Percentiles rank a stretch among this genome's conserved stretches.
Evolutionary conservation across 768 basidiomycete genomes (phyloP).

Genomic region (Amyloporia xantha): DNA sequence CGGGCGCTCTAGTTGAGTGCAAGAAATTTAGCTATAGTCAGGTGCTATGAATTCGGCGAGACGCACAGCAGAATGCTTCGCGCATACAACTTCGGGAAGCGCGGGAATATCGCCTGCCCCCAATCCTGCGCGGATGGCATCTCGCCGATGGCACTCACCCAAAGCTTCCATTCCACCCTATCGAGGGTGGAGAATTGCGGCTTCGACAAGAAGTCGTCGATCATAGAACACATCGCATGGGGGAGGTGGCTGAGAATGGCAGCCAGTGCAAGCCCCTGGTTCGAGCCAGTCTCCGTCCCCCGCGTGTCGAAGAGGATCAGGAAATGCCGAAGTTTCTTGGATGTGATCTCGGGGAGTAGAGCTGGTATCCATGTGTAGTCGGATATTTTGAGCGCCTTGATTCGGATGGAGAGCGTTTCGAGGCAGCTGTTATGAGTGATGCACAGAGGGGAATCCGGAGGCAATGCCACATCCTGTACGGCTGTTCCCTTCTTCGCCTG

Average conservation of each 20-base stretch:
- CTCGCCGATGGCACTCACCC: background rate
- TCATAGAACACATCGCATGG: background rate
- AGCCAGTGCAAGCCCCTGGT: background rate
- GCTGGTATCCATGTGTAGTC: background rate
- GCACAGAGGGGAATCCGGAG: background rate
- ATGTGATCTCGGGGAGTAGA: background rate
- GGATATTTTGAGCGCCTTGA: background rate
- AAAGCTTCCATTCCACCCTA: background rate
- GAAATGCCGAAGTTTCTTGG: background rate
- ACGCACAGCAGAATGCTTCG: background rate
- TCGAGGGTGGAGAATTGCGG: background rate
- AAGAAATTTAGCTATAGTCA: no score
- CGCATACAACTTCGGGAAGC: background rate
- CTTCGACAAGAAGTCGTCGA: background rate
- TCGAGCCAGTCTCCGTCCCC: no score
- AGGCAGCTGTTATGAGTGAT: background rate
- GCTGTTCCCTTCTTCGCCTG: no score
- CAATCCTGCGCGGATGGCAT: background rate
- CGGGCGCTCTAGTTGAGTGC: no score
- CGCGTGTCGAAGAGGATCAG: background rate
- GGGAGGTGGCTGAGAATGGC: background rate
- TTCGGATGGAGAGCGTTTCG: background rate
- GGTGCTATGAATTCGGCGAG: no score
- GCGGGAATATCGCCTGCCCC: background rate
- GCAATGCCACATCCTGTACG: no score